These are phyloP conservation scores for Calonectria pteridis DNA, from an alignment of 2,329 filamentous ascomycete species.

Conservation along the genomic window DNA sequence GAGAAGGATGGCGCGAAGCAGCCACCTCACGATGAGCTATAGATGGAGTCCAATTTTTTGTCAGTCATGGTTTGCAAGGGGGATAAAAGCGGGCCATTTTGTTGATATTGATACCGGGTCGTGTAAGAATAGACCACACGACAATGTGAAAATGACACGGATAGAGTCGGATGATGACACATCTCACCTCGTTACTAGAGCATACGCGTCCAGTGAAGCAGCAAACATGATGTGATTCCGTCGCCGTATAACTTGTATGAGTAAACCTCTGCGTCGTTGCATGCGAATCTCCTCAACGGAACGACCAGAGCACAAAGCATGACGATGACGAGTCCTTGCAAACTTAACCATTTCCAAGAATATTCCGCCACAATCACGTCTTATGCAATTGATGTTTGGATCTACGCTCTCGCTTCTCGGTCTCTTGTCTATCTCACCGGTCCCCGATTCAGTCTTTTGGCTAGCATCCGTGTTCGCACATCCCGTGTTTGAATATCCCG, in stretches of 20 bases:
- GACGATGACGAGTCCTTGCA: not conserved
- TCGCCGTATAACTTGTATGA: not conserved
- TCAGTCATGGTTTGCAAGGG: slow-evolving; percentile 19
- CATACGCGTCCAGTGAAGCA: not conserved
- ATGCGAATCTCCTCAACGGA: not conserved
- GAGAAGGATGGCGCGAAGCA: slow-evolving; percentile 36
- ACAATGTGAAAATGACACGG: slow-evolving; percentile 12
- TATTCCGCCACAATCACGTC: not conserved
- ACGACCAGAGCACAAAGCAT: not conserved
- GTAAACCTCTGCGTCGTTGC: not conserved
- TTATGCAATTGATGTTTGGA: not conserved
- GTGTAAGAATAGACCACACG: slow-evolving; percentile 38
- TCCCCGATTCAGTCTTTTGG: not conserved
- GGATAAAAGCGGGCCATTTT: slow-evolving; percentile 29
- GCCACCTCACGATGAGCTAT: slow-evolving; percentile 52
- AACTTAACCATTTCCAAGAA: not conserved
- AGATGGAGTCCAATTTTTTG: slow-evolving; percentile 34
- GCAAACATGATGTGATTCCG: not conserved
- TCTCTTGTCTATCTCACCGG: not conserved
- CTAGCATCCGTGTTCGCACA: not conserved
- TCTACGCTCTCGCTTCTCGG: not conserved
- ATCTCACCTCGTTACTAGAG: not conserved
- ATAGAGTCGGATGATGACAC: slow-evolving; percentile 22
- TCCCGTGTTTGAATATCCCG: not conserved
- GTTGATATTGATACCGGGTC: slow-evolving; percentile 40